Evolutionary conservation across 2,329 filamentous ascomycete genomes (phyloP).

Genomic region (Fusarium sarcochroum): DNA sequence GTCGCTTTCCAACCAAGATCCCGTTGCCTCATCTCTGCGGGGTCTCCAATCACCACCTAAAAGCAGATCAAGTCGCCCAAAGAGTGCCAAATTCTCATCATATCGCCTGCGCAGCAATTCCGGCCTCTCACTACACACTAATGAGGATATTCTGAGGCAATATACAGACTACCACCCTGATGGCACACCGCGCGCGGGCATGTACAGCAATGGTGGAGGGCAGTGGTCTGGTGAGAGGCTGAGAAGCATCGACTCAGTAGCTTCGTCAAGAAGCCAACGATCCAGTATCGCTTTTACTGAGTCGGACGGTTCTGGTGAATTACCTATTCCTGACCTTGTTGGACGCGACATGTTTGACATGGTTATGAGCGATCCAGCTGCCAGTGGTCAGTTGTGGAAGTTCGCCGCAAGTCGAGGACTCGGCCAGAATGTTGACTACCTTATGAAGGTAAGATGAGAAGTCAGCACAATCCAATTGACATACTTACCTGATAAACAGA

Average conservation of each 20-base stretch:
- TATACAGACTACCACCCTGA: constrained; percentile 62
- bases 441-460: constrained; percentile 59
- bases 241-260: constrained; percentile 48
- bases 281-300: constrained; percentile 48
- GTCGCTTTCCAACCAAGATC: constrained; percentile 38
- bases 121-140: constrained; percentile 61
- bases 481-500: constrained; percentile 35
- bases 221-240: constrained; percentile 43
- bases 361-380: constrained; percentile 64
- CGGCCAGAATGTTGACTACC: constrained; percentile 66
- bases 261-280: constrained; percentile 45
- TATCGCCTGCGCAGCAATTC: constrained; percentile 61
- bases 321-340: constrained; percentile 62
- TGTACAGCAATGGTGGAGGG: constrained; percentile 32
- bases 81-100: constrained; percentile 49
- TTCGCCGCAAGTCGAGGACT: constrained; percentile 64
- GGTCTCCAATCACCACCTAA: constrained; percentile 41
- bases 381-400: constrained; percentile 61
- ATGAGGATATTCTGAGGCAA: constrained; percentile 59
- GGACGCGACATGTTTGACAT: constrained; percentile 64
- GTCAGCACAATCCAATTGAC: too few relatives aligned
- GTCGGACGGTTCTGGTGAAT: constrained; percentile 44
- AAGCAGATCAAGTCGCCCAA: constrained; percentile 44
- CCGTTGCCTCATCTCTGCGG: constrained; percentile 31
- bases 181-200: constrained; percentile 51